Conservation (phyloP, 148 eudicot genomes). For the Nyssa sinensis region DNA sequence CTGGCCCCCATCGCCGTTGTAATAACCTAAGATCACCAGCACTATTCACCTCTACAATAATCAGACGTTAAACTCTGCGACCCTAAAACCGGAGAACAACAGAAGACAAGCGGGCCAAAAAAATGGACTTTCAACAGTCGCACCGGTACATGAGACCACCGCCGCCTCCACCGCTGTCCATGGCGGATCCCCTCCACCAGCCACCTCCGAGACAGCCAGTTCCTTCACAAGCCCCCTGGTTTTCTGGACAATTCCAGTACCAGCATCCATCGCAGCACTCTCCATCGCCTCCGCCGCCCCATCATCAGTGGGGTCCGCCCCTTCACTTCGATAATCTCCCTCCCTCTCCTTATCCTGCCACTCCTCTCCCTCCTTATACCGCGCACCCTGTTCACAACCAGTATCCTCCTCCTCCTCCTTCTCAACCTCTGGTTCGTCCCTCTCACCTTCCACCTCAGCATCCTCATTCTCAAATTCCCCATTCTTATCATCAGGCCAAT, state of each 20-base stretch:
- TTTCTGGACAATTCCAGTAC: conserved; percentile 44
- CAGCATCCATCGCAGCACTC: conserved; percentile 16
- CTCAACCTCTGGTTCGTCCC: conserved; percentile 25
- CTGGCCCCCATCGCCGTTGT: neutral
- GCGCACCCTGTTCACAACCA: conserved; percentile 28
- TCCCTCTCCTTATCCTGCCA: conserved; percentile 20
- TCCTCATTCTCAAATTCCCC: conserved; percentile 25
- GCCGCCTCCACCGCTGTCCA: conserved; percentile 32
- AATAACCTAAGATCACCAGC: too few species aligned
- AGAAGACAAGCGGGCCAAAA: neutral
- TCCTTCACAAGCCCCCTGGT: conserved; percentile 32
- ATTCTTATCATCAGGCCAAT: conserved; percentile 33
- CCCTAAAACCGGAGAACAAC: conserved; percentile 16
- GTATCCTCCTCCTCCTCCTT: conserved; percentile 25
- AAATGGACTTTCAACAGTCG: conserved; percentile 50
- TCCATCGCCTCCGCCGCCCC: conserved; percentile 33
- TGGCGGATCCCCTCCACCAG: conserved; percentile 46
- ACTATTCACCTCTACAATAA: too few species aligned
- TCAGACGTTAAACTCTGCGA: neutral
- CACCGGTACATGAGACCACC: conserved; percentile 49
- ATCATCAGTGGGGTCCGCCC: conserved; percentile 37
- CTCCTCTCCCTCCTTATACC: conserved; percentile 28
- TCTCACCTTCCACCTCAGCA: conserved; percentile 21
- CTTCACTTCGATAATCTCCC: conserved; percentile 20
- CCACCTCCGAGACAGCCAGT: conserved; percentile 16